These are phyloP conservation scores for Ogataea dorogensis DNA, from an alignment of 805 yeast genomes.

Conservation along the genomic window DNA sequence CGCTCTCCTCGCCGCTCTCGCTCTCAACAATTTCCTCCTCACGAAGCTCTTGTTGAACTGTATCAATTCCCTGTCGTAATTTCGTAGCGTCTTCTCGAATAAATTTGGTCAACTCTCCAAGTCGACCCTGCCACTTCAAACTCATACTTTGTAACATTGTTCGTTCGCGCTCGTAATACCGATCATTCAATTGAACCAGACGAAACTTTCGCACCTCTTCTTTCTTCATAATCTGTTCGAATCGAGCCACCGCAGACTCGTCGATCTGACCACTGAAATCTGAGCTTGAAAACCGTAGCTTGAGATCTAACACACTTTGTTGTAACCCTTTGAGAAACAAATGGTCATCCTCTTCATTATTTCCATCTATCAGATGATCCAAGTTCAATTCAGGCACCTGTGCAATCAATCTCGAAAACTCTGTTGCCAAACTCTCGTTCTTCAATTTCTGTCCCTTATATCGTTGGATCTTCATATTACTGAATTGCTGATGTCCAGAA, in stretches of 20 bases:
- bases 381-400: conserved; percentile 25
- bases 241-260: conserved; percentile 19
- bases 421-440: conserved; percentile 16
- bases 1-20: conserved; percentile 18
- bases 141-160: conserved; percentile 22
- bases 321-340: conserved; percentile 14
- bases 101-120: conserved; percentile 24
- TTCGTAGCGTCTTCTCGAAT: conserved; percentile 21
- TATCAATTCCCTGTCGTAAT: conserved; percentile 15
- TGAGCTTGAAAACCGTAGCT: conserved; percentile 11
- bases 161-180: conserved; percentile 26
- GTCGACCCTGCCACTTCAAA: conserved; percentile 30
- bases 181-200: conserved; percentile 29
- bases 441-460: conserved; percentile 21
- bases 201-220: conserved; percentile 29
- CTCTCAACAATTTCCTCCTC: conserved; percentile 17
- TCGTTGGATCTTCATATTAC: conserved; percentile 18
- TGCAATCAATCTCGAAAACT: conserved; percentile 17
- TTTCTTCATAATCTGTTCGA: conserved; percentile 21
- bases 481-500: conserved; percentile 19
- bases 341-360: conserved; percentile 11
- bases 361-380: conserved; percentile 11
- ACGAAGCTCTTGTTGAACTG: conserved; percentile 13
- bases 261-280: conserved; percentile 18
- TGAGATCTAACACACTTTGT: conserved; percentile 12